These are phyloP conservation scores for Trichoderma endophyticum DNA, from an alignment of 2,329 filamentous ascomycete genomes.

Conservation along the genomic window DNA sequence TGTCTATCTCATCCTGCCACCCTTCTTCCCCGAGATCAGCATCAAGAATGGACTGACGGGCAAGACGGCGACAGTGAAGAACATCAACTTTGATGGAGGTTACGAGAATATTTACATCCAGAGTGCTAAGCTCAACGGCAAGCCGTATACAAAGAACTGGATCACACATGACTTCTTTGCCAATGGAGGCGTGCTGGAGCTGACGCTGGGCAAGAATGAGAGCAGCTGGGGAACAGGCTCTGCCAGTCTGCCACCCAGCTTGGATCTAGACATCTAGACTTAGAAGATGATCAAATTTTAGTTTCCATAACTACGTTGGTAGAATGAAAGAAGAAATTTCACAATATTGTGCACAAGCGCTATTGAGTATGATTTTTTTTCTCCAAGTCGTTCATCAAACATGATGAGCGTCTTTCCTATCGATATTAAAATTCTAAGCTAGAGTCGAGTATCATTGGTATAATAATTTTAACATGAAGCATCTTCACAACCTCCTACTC, in stretches of 20 bases:
- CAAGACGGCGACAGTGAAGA: constrained; percentile 30
- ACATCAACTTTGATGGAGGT: constrained; percentile 36
- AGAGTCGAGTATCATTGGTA: not conserved
- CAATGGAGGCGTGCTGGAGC: constrained; percentile 54
- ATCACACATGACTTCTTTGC: constrained; percentile 59
- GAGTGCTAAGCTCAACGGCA: constrained; percentile 54
- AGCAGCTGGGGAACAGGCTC: constrained; percentile 31
- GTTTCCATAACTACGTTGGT: not conserved
- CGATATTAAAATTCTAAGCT: not conserved
- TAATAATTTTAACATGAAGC: not conserved
- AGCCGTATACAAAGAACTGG: constrained; percentile 56
- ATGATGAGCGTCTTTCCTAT: not conserved
- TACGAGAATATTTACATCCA: constrained; percentile 57
- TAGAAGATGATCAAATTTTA: not conserved
- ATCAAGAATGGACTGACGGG: constrained; percentile 30
- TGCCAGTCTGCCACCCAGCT: constrained; percentile 6
- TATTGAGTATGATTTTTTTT: not conserved
- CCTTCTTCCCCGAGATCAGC: constrained; percentile 48
- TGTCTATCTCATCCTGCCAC: constrained; percentile 50
- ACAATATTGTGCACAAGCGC: not conserved
- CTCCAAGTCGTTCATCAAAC: not conserved
- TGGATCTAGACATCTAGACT: constrained; percentile 1
- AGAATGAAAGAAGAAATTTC: not conserved
- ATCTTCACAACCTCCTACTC: constrained; percentile 23
- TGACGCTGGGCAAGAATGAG: constrained; percentile 51